Conservation (phyloP, 768 basidiomycete species). For the Filobasidium floriforme region DNA sequence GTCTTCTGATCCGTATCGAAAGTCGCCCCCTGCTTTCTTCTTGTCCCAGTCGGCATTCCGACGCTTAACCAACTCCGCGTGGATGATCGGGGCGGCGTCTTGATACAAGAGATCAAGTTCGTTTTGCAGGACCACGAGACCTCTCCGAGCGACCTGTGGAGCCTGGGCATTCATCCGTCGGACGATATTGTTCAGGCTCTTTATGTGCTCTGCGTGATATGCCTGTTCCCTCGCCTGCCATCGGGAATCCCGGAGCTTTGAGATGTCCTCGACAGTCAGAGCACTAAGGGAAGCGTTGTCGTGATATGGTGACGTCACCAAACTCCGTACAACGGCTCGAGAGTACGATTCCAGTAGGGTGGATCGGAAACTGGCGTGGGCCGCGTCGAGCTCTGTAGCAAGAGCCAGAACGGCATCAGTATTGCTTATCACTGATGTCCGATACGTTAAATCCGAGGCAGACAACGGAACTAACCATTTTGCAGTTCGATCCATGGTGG, state of each 20-base stretch:
- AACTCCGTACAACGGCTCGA: conserved; percentile 62
- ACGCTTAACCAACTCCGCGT: conserved; percentile 20
- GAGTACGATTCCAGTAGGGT: conserved; percentile 63
- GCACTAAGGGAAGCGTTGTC: conserved; percentile 45
- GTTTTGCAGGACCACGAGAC: conserved; percentile 53
- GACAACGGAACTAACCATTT: conserved; percentile 53
- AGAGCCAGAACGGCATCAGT: neutral
- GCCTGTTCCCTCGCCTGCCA: conserved; percentile 18
- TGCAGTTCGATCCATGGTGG: conserved; percentile 84
- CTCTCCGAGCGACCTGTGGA: conserved; percentile 65
- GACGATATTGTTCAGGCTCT: conserved; percentile 65
- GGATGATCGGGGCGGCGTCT: conserved; percentile 14
- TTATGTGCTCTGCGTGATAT: conserved; percentile 55
- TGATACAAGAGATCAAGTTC: conserved; percentile 50
- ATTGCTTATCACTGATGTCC: neutral
- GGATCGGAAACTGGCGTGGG: conserved; percentile 58
- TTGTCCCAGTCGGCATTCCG: conserved; percentile 18
- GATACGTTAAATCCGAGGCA: neutral
- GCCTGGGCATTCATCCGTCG: conserved; percentile 73
- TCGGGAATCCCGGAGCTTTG: conserved; percentile 45
- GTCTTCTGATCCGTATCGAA: neutral
- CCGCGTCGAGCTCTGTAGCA: conserved; percentile 58
- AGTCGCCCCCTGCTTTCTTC: neutral
- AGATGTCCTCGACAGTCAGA: conserved; percentile 46
- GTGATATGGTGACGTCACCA: conserved; percentile 50